Percentiles rank a stretch among this genome's conserved stretches.
These are phyloP conservation scores for Colletotrichum sp. DNA, from an alignment of 2,329 filamentous ascomycete species.

Conservation along the genomic window DNA sequence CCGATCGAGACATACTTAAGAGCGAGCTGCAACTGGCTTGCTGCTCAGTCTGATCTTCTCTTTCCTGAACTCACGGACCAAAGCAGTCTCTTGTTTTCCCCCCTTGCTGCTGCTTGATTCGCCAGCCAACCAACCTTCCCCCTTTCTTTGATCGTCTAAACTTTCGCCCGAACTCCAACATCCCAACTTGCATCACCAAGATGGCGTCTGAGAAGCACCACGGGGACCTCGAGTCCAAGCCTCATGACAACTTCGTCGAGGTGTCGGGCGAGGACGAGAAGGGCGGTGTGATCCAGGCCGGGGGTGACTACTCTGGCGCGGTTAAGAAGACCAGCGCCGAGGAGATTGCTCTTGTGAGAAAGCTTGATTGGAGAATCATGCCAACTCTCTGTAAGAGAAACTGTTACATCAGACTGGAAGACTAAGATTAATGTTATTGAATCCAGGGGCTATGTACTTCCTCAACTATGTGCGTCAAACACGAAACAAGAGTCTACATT, in stretches of 20 bases:
- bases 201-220: conserved; percentile 12
- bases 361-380: conserved; percentile 41
- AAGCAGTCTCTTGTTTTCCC: neutral
- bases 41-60: neutral
- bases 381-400: conserved; percentile 39
- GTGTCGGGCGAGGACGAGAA: conserved; percentile 26
- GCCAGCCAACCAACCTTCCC: neutral
- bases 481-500: too few relatives aligned
- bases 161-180: neutral
- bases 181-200: neutral
- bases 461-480: conserved; percentile 39
- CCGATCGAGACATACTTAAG: neutral
- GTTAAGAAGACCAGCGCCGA: conserved; percentile 34
- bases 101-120: neutral
- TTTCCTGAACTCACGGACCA: neutral
- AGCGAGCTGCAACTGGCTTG: neutral
- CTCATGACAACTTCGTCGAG: conserved; percentile 28
- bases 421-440: neutral
- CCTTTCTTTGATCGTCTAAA: neutral
- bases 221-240: conserved; percentile 27
- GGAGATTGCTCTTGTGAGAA: conserved; percentile 41
- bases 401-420: neutral
- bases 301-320: conserved; percentile 38
- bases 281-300: conserved; percentile 23
- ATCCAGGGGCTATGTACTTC: conserved; percentile 38